Base-by-base conservation (phyloP, 2,329 filamentous ascomycete species). In the Lachnellula subtilissima region DNA sequence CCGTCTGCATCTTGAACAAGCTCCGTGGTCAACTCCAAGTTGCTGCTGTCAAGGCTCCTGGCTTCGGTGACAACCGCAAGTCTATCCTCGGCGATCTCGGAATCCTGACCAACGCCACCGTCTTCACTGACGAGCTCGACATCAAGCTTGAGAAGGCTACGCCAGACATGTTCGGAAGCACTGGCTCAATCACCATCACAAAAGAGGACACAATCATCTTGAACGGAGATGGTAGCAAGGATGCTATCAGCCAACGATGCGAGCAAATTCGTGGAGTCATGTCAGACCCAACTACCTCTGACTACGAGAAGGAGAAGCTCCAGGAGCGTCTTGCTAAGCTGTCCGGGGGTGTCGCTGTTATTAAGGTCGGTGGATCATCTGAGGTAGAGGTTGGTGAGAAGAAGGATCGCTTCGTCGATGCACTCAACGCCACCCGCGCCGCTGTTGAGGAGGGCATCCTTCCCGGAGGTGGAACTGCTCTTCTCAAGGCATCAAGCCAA, bases 281-380 rank as follows among this genome's bases (percentile, higher is more conserved):
- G 81, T 83, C 81, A 61, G 94, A 99, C 79, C 88, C 93, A 64
- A 87, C 84, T 68, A 99, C 94, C 63, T 97, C 92, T 49, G 94
- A 99, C 72, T 99, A 99, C 79, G 94, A 99, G 85, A 97, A 97
- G 85, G 94, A 99, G 88, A 99, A 99, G 86, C 90, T 99, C 64
- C 94, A 97, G 81, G 94, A 99, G 83, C 94, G 94, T 79, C 89
- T 99, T 60, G 94, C 94, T 68, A 99, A 99, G 87, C 89, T 99
- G 66, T 97, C 94, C 65, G 94, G 94, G 64, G 94, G 94, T 83
- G 94, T 99, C 69, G 94, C 94, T 68, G 94, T 99, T 77, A 97
- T 99, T 84, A 97, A 96, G 85, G 94, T 99, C 62, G 94, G 94
- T 69, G 94, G 94, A 74, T 84, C 92, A 63, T 97, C 93, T 62